Evolutionary conservation across 2,329 filamentous ascomycete genomes (phyloP).

Genomic region (Botrytis squamosa): DNA sequence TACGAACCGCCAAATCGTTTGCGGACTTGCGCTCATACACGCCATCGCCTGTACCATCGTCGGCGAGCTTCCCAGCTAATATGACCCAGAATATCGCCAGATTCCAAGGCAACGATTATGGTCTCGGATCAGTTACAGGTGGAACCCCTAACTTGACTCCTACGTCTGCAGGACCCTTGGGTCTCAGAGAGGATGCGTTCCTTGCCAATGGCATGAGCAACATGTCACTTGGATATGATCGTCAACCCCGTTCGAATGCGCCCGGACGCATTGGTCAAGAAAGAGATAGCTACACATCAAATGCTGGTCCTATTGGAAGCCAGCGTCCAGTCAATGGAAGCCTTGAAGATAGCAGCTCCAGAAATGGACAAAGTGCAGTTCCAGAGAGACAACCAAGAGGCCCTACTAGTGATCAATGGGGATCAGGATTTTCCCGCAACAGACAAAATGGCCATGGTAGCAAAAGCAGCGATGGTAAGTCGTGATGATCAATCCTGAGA

Average conservation of each 20-base stretch:
- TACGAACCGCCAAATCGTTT: conserved; percentile 93
- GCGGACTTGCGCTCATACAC: conserved; percentile 94
- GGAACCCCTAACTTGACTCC: conserved; percentile 69
- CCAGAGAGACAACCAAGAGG: conserved; percentile 64
- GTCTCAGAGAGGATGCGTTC: conserved; percentile 33
- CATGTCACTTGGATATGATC: conserved; percentile 52
- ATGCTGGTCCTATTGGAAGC: conserved; percentile 61
- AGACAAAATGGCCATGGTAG: conserved; percentile 61
- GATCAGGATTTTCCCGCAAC: conserved; percentile 53
- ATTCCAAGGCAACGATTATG: conserved; percentile 54
- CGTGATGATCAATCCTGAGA: conserved; percentile 31
- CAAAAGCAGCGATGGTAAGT: conserved; percentile 57
- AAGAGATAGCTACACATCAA: conserved; percentile 44
- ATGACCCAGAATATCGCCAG: conserved; percentile 62
- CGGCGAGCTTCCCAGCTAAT: conserved; percentile 77
- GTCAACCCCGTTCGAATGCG: conserved; percentile 37
- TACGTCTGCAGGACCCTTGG: conserved; percentile 71
- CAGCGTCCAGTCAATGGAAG: conserved; percentile 53
- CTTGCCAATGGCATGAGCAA: conserved; percentile 54
- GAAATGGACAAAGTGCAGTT: conserved; percentile 39
- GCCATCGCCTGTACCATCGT: conserved; percentile 86
- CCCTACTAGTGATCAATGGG: conserved; percentile 57
- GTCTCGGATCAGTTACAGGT: conserved; percentile 54
- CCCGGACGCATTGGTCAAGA: conserved; percentile 47
- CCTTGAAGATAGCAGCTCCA: conserved; percentile 33